Evolutionary conservation across 129 eudicot genomes (phyloP).

Genomic region (Deinandra increscens): DNA sequence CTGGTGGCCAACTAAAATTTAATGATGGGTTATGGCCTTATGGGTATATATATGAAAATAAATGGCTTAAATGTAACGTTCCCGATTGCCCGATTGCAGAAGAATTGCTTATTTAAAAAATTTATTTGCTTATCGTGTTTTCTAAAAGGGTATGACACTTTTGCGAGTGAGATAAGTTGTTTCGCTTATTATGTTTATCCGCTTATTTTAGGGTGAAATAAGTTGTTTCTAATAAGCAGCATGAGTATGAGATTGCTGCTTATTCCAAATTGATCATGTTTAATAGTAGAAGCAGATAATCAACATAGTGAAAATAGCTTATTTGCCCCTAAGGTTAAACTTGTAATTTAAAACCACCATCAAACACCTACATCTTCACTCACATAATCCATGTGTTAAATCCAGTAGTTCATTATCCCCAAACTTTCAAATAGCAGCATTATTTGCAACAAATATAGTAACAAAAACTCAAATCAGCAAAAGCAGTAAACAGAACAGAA

Average conservation of each 20-base stretch:
- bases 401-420: neutral
- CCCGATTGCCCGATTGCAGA: neutral
- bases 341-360: neutral
- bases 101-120: neutral
- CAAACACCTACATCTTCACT: neutral
- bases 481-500: conserved; percentile 3
- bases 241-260: neutral
- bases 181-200: neutral
- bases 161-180: neutral
- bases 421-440: conserved; percentile 8
- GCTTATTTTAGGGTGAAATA: neutral
- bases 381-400: conserved; percentile 13
- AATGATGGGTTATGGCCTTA: neutral
- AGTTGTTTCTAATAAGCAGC: neutral
- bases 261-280: neutral
- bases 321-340: neutral
- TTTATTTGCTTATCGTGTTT: neutral
- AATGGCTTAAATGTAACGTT: neutral
- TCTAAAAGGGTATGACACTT: neutral
- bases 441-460: neutral
- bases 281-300: neutral
- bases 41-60: neutral
- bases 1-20: neutral
- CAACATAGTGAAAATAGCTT: neutral
- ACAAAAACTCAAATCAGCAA: neutral